Conservation (phyloP, 768 basidiomycete species). For the Amanita jacksonii region DNA sequence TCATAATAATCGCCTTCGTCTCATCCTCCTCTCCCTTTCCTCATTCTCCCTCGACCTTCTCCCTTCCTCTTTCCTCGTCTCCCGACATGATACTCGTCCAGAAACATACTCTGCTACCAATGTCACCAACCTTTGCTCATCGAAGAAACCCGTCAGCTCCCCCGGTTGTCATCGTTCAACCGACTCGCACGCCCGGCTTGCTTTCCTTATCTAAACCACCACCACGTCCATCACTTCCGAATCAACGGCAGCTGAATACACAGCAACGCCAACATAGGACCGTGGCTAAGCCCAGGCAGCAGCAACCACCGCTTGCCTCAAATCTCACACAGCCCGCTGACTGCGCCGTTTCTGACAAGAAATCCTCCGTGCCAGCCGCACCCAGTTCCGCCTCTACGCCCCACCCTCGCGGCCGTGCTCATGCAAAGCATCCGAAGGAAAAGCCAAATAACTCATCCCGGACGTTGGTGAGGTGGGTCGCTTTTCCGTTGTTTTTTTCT, state of each 20-base stretch:
- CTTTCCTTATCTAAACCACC: conserved; percentile 8
- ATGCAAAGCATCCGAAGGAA: conserved; percentile 22
- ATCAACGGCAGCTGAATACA: conserved; percentile 6
- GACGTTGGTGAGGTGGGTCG: background rate
- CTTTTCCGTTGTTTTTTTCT: background rate
- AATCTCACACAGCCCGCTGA: conserved; percentile 9
- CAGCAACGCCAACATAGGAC: conserved; percentile 4
- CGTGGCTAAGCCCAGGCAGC: conserved; percentile 4
- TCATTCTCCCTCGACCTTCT: background rate
- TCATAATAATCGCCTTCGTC: background rate
- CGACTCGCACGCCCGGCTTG: conserved; percentile 8
- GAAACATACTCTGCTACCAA: conserved; percentile 1
- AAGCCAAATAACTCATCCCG: conserved; percentile 12
- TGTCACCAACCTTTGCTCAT: conserved; percentile 4
- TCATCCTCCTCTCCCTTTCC: conserved; percentile 4
- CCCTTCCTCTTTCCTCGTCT: background rate
- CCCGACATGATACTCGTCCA: conserved; percentile 9
- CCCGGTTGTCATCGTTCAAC: conserved; percentile 6
- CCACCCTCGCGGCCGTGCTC: conserved; percentile 18
- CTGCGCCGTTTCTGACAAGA: conserved; percentile 16
- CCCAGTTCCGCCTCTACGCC: conserved; percentile 22
- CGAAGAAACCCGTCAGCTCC: conserved; percentile 7
- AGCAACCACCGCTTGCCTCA: background rate
- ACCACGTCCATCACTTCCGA: background rate
- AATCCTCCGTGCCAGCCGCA: conserved; percentile 13